Conservation (phyloP, 2,329 filamentous ascomycete species). For the Colletotrichum graminicola region DNA sequence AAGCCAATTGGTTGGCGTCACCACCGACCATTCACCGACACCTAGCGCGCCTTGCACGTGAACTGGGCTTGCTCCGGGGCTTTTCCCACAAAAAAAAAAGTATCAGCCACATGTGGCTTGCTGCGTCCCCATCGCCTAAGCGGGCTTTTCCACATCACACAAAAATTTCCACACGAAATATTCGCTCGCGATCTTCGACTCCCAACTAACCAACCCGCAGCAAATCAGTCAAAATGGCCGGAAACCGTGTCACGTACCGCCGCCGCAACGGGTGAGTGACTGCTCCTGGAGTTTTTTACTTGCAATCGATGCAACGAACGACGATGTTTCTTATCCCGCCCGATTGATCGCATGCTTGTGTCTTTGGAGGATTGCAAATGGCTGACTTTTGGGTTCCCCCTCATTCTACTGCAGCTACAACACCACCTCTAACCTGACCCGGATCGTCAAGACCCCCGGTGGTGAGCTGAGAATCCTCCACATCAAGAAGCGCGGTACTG, state of each 20-base stretch:
- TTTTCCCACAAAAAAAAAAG: background rate
- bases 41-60: constrained; percentile 18
- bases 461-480: constrained; percentile 96
- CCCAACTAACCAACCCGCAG: constrained; percentile 44
- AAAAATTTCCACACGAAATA: constrained; percentile 5
- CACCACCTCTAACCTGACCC: constrained; percentile 96
- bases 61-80: constrained; percentile 21
- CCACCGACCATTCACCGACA: background rate
- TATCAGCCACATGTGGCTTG: constrained; percentile 32
- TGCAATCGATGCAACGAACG: constrained; percentile 25
- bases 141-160: constrained; percentile 48
- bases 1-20: background rate
- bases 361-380: constrained; percentile 28
- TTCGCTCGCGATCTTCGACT: constrained; percentile 10
- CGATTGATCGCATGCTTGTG: background rate
- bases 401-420: constrained; percentile 80
- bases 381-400: constrained; percentile 43
- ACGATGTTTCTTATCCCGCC: background rate
- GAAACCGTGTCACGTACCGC: constrained; percentile 76
- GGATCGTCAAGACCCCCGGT: constrained; percentile 95
- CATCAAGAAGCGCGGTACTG: constrained; percentile 99
- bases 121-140: constrained; percentile 43
- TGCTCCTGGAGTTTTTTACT: background rate
- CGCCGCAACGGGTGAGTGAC: constrained; percentile 82
- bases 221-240: constrained; percentile 68